Base-by-base conservation (phyloP, 208 protist genomes). In the Leishmania turanica region DNA sequence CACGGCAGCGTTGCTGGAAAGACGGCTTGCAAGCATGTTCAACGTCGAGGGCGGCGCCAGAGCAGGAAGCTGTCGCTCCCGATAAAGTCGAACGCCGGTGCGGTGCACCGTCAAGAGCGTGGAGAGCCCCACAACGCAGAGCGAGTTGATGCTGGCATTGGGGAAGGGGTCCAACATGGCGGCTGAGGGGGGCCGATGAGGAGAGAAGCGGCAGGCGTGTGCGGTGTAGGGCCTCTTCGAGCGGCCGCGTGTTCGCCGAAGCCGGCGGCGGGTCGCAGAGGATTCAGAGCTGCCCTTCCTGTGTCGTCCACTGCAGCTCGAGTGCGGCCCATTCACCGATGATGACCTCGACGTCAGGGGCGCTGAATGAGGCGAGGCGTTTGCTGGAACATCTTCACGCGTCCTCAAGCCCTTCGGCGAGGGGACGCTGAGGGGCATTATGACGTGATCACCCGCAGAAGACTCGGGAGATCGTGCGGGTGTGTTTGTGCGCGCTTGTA, bases 151-250 rank as follows among this genome's bases (percentile, higher is more conserved):
- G 21, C 89, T 75, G 27, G 80, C 51, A 77, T 84, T 92, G 13
- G 89, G 89, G 49, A 76, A 86, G 3, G 91, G 91, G 24, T 92
- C 83, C n/a, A 92, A 75, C 62, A 94, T 74, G 62, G 89, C 69
- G 19, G 79, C 79, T 53, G 73, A 65, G 31, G 79, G 79, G 27
- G 72, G 62, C 0, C 72, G 72, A 42, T 78, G 65, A 17, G 79
- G 73, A 24, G 70, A 15, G 51, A 78, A 83, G 72, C 79, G 45
- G 64, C 72, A 83, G 49, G 64, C 49, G 34, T 90, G 83, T 34
- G 70, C 56, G n/a, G 72, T 71, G 49, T 82, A 86, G 80, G 45
- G 72, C 66, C 73, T 85, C 37, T 37, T 68, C n/a, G 31, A 60
- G 37, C 37, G 37, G 21, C 54, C 64, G 11, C 37, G 60, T 11